Conservation (phyloP, 768 basidiomycete species). For the Leccinum imitatum region DNA sequence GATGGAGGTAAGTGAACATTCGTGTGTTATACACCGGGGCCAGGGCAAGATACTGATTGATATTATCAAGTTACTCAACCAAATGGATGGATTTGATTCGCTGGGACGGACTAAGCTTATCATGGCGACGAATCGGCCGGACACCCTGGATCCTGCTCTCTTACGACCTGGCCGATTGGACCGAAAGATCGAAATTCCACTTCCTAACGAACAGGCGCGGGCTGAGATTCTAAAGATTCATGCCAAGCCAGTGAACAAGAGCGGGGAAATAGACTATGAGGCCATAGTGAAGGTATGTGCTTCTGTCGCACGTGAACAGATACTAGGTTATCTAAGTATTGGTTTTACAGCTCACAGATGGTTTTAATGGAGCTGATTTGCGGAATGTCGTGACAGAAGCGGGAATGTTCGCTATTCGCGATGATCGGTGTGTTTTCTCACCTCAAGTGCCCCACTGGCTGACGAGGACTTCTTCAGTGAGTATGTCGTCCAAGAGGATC, state of each 20-base stretch:
- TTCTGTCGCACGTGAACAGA: background rate
- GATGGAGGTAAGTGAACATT: conserved; percentile 71
- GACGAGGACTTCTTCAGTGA: conserved; percentile 48
- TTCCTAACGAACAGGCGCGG: conserved; percentile 96
- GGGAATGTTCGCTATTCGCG: conserved; percentile 98
- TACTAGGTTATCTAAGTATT: background rate
- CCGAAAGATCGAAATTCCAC: conserved; percentile 95
- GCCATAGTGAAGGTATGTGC: conserved; percentile 86
- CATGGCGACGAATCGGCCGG: conserved; percentile 99
- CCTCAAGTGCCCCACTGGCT: background rate
- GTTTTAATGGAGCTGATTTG: conserved; percentile 95
- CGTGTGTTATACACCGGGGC: background rate
- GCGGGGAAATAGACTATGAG: conserved; percentile 95
- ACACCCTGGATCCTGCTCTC: conserved; percentile 95
- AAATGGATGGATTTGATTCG: conserved; percentile 99
- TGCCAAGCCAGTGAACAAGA: conserved; percentile 90
- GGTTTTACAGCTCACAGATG: conserved; percentile 67
- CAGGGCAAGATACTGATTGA: background rate
- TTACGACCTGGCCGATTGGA: conserved; percentile 95
- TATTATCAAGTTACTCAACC: conserved; percentile 78
- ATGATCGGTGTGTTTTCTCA: conserved; percentile 65
- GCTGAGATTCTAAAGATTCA: conserved; percentile 98
- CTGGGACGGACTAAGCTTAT: conserved; percentile 94
- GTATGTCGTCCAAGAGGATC: conserved; percentile 90
- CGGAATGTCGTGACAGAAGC: conserved; percentile 94